phyloP scores from a whole-genome alignment of 164 flowering plant species.

The Houttuynia cordata region DNA sequence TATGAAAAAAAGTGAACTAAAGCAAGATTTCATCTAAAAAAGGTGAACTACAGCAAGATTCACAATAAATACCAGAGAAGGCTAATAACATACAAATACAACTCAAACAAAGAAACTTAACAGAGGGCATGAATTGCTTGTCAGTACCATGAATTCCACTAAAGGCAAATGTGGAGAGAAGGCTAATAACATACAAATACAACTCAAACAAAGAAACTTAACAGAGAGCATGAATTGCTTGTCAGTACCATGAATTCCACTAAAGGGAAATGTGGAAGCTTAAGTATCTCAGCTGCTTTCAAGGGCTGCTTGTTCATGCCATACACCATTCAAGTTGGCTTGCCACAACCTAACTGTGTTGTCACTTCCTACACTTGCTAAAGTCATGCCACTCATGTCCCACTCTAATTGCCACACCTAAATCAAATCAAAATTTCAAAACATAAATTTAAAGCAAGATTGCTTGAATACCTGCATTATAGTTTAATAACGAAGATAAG shows the following conservation, averaged over 20 bases:
- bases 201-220: too few relatives aligned
- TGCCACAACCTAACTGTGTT: constrained; percentile 72
- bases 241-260: background rate
- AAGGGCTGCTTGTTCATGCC: constrained; percentile 80
- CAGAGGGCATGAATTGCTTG: background rate
- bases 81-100: too few relatives aligned
- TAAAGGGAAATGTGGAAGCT: background rate
- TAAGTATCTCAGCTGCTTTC: constrained; percentile 8
- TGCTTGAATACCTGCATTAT: background rate
- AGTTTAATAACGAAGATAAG: too few relatives aligned
- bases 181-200: too few relatives aligned
- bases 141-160: background rate
- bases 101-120: too few relatives aligned
- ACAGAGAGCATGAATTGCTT: background rate
- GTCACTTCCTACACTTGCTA: constrained; percentile 72
- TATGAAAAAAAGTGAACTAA: too few relatives aligned
- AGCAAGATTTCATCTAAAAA: too few relatives aligned
- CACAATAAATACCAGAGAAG: too few relatives aligned
- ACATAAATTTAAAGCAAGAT: background rate
- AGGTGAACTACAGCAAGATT: too few relatives aligned
- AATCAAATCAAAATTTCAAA: background rate
- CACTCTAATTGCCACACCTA: constrained; percentile 97
- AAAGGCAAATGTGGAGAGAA: background rate
- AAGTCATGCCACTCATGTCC: constrained; percentile 96
- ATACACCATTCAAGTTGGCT: constrained; percentile 74